Evolutionary conservation across 495 filamentous ascomycete species (phyloP).

Genomic region (Penicillium coffeae): DNA sequence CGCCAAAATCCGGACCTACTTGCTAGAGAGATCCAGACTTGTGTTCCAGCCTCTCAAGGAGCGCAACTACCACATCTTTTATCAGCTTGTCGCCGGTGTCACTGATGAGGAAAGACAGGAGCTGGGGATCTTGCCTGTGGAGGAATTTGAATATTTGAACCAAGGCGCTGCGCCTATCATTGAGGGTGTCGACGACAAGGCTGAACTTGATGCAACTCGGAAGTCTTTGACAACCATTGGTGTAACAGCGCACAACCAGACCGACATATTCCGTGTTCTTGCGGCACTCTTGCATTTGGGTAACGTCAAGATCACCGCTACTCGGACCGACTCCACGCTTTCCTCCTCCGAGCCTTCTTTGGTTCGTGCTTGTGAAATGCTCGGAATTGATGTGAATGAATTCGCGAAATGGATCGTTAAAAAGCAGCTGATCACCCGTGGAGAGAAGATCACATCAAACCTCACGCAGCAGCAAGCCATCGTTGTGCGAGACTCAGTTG

Average conservation of each 20-base stretch:
- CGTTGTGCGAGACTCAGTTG: conserved; percentile 95
- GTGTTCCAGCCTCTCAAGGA: conserved; percentile 99
- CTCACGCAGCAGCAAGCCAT: conserved; percentile 89
- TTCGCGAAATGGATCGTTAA: conserved; percentile 99
- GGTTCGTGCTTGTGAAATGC: conserved; percentile 74
- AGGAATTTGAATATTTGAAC: conserved; percentile 94
- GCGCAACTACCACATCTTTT: conserved; percentile 99
- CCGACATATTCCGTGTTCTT: conserved; percentile 84
- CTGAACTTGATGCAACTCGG: conserved; percentile 84
- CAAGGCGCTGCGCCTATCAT: conserved; percentile 89
- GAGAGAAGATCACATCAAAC: conserved; percentile 97
- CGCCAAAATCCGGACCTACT: conserved; percentile 92
- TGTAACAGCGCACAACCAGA: conserved; percentile 67
- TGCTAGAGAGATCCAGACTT: conserved; percentile 90
- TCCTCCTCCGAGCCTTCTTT: conserved; percentile 77
- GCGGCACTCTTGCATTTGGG: conserved; percentile 92
- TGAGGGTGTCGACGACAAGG: conserved; percentile 92
- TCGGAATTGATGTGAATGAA: conserved; percentile 80
- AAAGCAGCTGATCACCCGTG: conserved; percentile 95
- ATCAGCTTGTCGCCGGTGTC: conserved; percentile 92
- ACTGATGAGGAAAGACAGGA: conserved; percentile 79
- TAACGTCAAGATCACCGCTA: conserved; percentile 90
- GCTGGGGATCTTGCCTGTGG: conserved; percentile 70
- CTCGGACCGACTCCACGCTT: conserved; percentile 81
- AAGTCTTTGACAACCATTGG: conserved; percentile 86